Conservation (phyloP, 768 basidiomycete species). For the Mycena chlorophos region DNA sequence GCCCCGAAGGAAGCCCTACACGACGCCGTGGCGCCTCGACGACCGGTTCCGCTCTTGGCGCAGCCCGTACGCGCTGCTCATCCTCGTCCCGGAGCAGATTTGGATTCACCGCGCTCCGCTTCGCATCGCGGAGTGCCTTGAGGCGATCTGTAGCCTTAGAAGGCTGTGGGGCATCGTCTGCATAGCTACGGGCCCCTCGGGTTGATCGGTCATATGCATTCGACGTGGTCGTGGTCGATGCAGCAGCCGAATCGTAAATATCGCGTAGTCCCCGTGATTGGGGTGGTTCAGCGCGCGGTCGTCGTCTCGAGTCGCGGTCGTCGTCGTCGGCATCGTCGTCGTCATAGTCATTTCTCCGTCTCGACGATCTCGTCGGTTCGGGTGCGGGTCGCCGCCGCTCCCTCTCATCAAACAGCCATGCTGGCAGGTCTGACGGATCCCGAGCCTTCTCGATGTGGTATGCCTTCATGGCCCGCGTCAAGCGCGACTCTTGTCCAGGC, state of each 20-base stretch:
- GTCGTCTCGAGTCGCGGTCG: not conserved
- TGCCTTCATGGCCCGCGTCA: constrained; percentile 65
- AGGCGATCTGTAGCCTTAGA: constrained; percentile 48
- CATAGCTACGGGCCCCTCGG: constrained; percentile 15
- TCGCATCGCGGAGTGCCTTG: constrained; percentile 52
- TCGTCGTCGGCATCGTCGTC: constrained; percentile 10
- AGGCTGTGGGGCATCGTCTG: constrained; percentile 23
- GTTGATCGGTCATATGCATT: constrained; percentile 12
- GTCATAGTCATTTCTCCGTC: constrained; percentile 19
- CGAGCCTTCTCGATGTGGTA: constrained; percentile 65
- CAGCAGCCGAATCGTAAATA: constrained; percentile 37
- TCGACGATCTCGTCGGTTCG: constrained; percentile 18
- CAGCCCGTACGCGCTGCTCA: constrained; percentile 2
- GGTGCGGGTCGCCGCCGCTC: constrained; percentile 43
- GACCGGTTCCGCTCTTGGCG: constrained; percentile 11
- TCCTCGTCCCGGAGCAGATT: constrained; percentile 9
- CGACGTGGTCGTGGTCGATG: too few species aligned
- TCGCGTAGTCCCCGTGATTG: constrained; percentile 36
- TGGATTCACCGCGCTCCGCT: constrained; percentile 33
- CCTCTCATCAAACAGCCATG: constrained; percentile 63
- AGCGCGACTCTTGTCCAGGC: constrained; percentile 57
- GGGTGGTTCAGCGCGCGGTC: constrained; percentile 16
- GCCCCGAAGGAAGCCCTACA: constrained; percentile 38
- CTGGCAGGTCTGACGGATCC: constrained; percentile 56
- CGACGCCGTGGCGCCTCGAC: constrained; percentile 24